A percentile compares a stretch with the other conserved stretches of the same genome.
These are phyloP conservation scores for Inga leiocalycina DNA, from an alignment of 306 rosid species.

Conservation along the genomic window DNA sequence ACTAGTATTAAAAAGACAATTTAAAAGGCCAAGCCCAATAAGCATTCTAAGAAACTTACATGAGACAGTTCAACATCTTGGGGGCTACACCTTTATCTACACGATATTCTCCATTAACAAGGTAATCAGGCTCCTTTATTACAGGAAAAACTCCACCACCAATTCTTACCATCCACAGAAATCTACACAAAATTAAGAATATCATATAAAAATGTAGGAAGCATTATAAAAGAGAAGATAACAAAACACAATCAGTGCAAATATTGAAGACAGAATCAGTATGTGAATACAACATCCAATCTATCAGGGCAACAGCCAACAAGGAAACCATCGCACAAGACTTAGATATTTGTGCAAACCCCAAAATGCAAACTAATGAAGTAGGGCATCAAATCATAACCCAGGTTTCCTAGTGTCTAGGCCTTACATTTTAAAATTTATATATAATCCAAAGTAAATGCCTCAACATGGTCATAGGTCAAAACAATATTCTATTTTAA, in stretches of 20 bases:
- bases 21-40: constrained; percentile 4
- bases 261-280: neutral
- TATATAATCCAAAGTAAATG: neutral
- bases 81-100: constrained; percentile 98
- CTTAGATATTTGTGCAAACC: neutral
- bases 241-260: constrained; percentile 49
- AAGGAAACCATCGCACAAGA: too few relatives aligned
- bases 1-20: neutral
- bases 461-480: too few relatives aligned
- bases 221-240: neutral
- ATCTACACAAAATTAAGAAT: constrained; percentile 48
- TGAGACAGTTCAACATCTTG: constrained; percentile 99
- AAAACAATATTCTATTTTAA: too few relatives aligned
- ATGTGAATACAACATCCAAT: neutral
- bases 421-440: neutral
- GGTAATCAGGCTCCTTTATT: constrained; percentile 46
- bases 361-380: constrained; percentile 12
- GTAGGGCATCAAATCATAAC: neutral
- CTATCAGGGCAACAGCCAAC: neutral
- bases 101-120: constrained; percentile 96
- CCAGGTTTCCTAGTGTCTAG: neutral
- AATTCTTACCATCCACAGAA: constrained; percentile 99
- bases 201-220: neutral
- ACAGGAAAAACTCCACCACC: constrained; percentile 91
- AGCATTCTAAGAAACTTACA: constrained; percentile 61